Percentiles rank a stretch among this genome's conserved stretches.
phyloP scores from a whole-genome alignment of 1,284 basidiomycete genomes.

The Psilocybe mexicana region DNA sequence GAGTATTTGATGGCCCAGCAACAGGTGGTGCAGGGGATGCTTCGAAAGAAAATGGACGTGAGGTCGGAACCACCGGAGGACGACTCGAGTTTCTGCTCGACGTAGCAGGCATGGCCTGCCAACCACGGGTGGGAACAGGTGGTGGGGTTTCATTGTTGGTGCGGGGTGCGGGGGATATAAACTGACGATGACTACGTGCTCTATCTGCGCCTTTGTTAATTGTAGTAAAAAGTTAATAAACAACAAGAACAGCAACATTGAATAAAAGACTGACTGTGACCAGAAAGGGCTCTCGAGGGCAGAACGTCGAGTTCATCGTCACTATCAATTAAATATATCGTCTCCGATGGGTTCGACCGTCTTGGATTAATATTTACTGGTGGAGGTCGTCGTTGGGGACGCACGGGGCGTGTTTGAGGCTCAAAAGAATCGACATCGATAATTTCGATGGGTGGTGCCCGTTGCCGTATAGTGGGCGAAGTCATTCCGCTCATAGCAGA shows the following conservation, averaged over 20 bases:
- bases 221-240: neutral
- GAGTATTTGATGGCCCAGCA: slow-evolving; percentile 15
- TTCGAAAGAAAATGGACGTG: slow-evolving; percentile 31
- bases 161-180: slow-evolving; percentile 33
- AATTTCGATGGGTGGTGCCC: slow-evolving; percentile 33
- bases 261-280: slow-evolving; percentile 14
- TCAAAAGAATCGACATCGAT: slow-evolving; percentile 42
- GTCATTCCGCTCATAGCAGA: slow-evolving; percentile 23
- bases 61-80: slow-evolving; percentile 35
- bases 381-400: slow-evolving; percentile 7
- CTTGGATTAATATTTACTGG: neutral
- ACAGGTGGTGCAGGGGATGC: slow-evolving; percentile 9
- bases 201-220: slow-evolving; percentile 10
- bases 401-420: slow-evolving; percentile 11
- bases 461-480: slow-evolving; percentile 16
- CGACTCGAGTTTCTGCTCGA: slow-evolving; percentile 15
- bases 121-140: slow-evolving; percentile 34
- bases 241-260: neutral
- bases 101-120: slow-evolving; percentile 30
- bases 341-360: slow-evolving; percentile 14
- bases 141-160: slow-evolving; percentile 23
- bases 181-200: slow-evolving; percentile 20
- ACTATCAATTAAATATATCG: slow-evolving; percentile 29
- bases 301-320: slow-evolving; percentile 32
- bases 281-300: slow-evolving; percentile 13